phyloP scores from a whole-genome alignment of 2,329 filamentous ascomycete genomes.

The Penicillium sp. region DNA sequence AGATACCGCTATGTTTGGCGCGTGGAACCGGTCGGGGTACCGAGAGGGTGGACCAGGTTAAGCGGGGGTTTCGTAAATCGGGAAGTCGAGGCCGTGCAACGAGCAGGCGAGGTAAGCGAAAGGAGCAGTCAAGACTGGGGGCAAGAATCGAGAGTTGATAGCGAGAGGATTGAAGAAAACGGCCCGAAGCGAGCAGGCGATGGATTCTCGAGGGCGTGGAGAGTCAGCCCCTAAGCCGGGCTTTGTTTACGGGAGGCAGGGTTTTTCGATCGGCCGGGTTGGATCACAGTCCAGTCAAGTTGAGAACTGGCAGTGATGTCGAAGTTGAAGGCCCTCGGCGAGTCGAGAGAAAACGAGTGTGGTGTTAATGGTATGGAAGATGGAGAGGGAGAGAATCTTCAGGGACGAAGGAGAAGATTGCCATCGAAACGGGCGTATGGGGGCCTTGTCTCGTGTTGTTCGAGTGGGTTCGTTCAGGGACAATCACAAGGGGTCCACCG shows the following conservation, averaged over 20 bases:
- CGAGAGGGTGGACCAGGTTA: neutral
- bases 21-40: neutral
- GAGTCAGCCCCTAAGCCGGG: neutral
- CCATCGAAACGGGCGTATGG: conserved; percentile 1
- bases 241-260: conserved; percentile 3
- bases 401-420: conserved; percentile 2
- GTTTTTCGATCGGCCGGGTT: neutral
- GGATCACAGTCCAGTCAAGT: conserved; percentile 1
- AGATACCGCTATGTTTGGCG: neutral
- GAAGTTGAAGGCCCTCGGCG: conserved; percentile 6
- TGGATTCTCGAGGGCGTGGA: neutral
- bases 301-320: conserved; percentile 1
- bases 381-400: conserved; percentile 3
- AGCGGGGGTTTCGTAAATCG: neutral
- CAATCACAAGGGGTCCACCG: conserved; percentile 10
- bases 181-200: neutral
- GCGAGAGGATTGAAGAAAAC: conserved; percentile 4
- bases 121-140: neutral
- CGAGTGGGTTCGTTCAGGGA: conserved; percentile 14
- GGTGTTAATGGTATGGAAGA: neutral
- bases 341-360: conserved; percentile 16
- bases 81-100: neutral
- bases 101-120: neutral
- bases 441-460: neutral
- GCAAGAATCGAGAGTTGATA: neutral